Conservation (phyloP, 345 rosid genomes). For the Anastatica hierochuntica region DNA sequence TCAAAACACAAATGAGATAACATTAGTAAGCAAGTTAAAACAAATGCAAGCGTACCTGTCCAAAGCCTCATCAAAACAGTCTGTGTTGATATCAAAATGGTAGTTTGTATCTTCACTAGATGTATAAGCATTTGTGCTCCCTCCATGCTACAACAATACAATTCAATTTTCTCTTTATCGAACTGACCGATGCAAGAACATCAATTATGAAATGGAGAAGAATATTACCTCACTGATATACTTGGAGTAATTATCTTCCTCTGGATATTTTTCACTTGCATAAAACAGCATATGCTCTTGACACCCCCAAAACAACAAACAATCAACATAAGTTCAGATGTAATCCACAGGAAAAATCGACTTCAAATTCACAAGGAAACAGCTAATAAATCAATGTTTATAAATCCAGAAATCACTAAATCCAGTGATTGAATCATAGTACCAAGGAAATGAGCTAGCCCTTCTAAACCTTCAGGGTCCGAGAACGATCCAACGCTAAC, state of each 20-base stretch:
- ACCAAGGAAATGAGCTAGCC: constrained; percentile 98
- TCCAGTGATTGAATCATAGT: too few species aligned
- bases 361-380: not conserved
- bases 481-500: constrained; percentile 67
- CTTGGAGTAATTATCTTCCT: constrained; percentile 70
- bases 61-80: constrained; percentile 74
- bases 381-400: too few species aligned
- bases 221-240: constrained; percentile 56
- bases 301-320: not conserved
- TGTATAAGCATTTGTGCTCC: constrained; percentile 72
- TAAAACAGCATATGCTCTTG: constrained; percentile 91
- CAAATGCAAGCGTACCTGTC: constrained; percentile 40
- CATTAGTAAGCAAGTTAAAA: not conserved
- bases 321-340: not conserved
- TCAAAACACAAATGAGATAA: constrained; percentile 6
- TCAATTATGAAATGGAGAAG: not conserved
- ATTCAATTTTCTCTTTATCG: not conserved
- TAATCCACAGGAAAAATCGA: not conserved
- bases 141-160: constrained; percentile 60
- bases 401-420: too few species aligned
- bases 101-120: constrained; percentile 55
- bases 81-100: constrained; percentile 56
- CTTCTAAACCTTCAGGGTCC: constrained; percentile 75
- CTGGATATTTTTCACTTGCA: constrained; percentile 84
- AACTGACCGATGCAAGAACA: not conserved